Base-by-base conservation (phyloP, 768 basidiomycete genomes). In the Cubamyces sp. region DNA sequence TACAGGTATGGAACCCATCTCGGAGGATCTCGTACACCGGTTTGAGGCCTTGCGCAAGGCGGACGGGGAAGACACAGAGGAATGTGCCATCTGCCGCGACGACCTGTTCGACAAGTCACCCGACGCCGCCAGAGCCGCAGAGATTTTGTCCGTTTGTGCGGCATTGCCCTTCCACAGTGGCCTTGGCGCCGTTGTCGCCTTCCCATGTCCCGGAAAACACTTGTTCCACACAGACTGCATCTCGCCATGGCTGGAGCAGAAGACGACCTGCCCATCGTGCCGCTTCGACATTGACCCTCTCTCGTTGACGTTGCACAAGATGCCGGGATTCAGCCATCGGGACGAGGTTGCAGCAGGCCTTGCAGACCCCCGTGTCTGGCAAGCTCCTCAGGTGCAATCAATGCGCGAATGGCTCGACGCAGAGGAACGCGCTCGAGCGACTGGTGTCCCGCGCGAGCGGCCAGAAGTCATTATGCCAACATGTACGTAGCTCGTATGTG, bases 201-300 rank as follows among this genome's bases (percentile, higher is more conserved):
- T 93, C 15, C 90, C 92, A 3, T 93, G 91, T 68, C 83, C 89
- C 3, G 71, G 71, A 11, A 70, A 68, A 58, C 91, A 93, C 70
- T 82, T 91, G 47, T 93, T 92, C 76, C 91, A 93, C 64, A 81
- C 87, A 0, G 77, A 84, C 0, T 93, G 91, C 73, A 81, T 94
- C 30, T 70, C 88, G 5, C 91, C 92, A 0, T 94, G 91, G 91
- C 91, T 93, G 69, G 84, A 90, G 8, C 78, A 87, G 61, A 88
- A 90, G 69, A 92, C 91, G 14, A 92, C 91, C 0, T 94, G 91
- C 65, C 91, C 91, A 0, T 88, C 89, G 0, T 94, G 91, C 75
- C 75, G 91, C 64, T 92, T 92, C 69, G 87, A 94, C 62, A 82
- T 93, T 53, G 91, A 93, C 68, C 91, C 91, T 0, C 84, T 89